These are phyloP conservation scores for Apiospora phragmitis DNA, from an alignment of 2,329 filamentous ascomycete genomes.

Conservation along the genomic window DNA sequence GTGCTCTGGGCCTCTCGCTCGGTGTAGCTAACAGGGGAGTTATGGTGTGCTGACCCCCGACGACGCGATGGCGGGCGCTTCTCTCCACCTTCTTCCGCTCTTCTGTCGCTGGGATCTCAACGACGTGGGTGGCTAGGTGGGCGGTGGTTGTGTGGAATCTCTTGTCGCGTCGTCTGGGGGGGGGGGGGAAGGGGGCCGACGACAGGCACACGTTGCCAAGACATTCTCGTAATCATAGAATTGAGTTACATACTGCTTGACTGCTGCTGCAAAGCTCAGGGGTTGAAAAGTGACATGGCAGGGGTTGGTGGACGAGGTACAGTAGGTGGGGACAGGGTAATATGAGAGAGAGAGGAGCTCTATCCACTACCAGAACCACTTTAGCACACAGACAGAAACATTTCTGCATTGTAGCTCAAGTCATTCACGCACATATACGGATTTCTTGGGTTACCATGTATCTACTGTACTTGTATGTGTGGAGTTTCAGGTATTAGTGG, in stretches of 20 bases:
- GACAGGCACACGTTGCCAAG: neutral
- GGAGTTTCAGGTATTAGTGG: neutral
- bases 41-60: neutral
- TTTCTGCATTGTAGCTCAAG: neutral
- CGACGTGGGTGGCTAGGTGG: neutral
- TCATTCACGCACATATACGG: neutral
- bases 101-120: neutral
- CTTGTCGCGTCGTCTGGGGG: neutral
- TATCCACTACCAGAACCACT: neutral
- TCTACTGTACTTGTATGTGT: neutral
- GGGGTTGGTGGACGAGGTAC: neutral
- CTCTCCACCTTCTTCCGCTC: conserved; percentile 6
- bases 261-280: neutral
- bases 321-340: conserved; percentile 3
- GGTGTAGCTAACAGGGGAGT: neutral
- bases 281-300: neutral
- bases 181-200: neutral
- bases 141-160: no score
- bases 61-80: neutral
- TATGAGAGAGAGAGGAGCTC: conserved; percentile 1
- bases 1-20: neutral
- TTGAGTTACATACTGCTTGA: neutral
- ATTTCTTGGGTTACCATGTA: neutral
- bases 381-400: conserved; percentile 7
- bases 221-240: neutral